These are phyloP conservation scores for Collybia mongolica DNA, from an alignment of 768 basidiomycete species.

Conservation along the genomic window DNA sequence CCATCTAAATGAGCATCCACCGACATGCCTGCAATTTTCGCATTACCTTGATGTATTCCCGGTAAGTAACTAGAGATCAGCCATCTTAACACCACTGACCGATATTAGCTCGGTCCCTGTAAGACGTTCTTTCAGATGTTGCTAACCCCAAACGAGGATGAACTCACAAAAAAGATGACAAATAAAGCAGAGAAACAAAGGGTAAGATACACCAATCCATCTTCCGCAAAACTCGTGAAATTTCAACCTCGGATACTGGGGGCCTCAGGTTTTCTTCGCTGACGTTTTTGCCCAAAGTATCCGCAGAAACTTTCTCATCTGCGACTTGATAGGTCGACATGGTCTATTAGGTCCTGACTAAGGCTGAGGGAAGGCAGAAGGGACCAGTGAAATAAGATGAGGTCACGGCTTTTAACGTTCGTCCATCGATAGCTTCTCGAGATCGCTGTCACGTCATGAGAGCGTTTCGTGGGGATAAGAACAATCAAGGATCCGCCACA, in stretches of 20 bases:
- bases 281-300: background rate
- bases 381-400: background rate
- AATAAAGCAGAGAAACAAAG: slow-evolving; percentile 40
- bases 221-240: slow-evolving; percentile 33
- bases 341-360: background rate
- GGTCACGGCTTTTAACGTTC: background rate
- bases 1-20: slow-evolving; percentile 25
- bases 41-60: slow-evolving; percentile 18
- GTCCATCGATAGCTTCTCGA: background rate
- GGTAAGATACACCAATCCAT: slow-evolving; percentile 43
- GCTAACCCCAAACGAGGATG: background rate
- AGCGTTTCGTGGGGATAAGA: slow-evolving; percentile 2
- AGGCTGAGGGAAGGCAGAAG: background rate
- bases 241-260: slow-evolving; percentile 17
- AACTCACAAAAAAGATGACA: slow-evolving; percentile 45
- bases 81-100: slow-evolving; percentile 12
- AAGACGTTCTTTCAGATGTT: background rate
- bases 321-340: background rate
- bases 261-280: background rate
- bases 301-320: slow-evolving; percentile 5
- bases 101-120: slow-evolving; percentile 33
- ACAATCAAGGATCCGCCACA: background rate
- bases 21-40: slow-evolving; percentile 31
- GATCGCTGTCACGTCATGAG: too few species aligned
- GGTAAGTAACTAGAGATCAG: background rate